Percentiles rank a stretch among this genome's conserved stretches.
phyloP scores from a whole-genome alignment of 805 yeast genomes.

The Hanseniaspora vineae region DNA sequence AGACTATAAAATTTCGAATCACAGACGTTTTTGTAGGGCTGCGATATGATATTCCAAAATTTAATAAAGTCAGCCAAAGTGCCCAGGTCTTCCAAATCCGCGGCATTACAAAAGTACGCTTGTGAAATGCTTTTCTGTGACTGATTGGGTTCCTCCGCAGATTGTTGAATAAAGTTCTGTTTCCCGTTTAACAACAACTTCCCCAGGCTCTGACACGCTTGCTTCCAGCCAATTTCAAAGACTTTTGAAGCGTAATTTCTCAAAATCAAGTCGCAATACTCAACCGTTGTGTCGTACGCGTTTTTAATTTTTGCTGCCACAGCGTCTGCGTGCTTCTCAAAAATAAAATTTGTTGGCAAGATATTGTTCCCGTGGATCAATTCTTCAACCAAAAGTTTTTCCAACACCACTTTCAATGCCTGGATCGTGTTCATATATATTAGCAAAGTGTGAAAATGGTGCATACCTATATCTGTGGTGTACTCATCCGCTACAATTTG shows the following conservation, averaged over 20 bases:
- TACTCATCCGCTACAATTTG: constrained; percentile 14
- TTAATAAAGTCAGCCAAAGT: constrained; percentile 37
- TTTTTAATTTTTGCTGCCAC: constrained; percentile 17
- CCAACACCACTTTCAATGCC: constrained; percentile 44
- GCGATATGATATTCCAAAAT: constrained; percentile 51
- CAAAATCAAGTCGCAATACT: constrained; percentile 21
- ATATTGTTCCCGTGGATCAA: constrained; percentile 19
- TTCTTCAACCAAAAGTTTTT: constrained; percentile 31
- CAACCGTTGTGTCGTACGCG: constrained; percentile 14
- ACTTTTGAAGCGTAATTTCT: constrained; percentile 31
- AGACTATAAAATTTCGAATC: constrained; percentile 38
- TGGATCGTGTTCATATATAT: constrained; percentile 63
- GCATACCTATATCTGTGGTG: constrained; percentile 2
- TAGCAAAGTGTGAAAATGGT: constrained; percentile 18
- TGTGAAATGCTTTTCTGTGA: background rate
- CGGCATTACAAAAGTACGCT: constrained; percentile 14
- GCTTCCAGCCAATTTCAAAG: constrained; percentile 22
- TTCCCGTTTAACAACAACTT: constrained; percentile 1
- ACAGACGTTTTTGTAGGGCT: constrained; percentile 51
- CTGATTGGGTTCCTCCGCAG: background rate
- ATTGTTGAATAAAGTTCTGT: background rate
- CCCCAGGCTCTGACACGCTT: constrained; percentile 1
- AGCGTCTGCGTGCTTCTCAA: constrained; percentile 22
- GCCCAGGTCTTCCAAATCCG: constrained; percentile 25
- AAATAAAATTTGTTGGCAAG: constrained; percentile 26